Base-by-base conservation (phyloP, 176 grass and related monocot genomes). In the Pharus latifolius region DNA sequence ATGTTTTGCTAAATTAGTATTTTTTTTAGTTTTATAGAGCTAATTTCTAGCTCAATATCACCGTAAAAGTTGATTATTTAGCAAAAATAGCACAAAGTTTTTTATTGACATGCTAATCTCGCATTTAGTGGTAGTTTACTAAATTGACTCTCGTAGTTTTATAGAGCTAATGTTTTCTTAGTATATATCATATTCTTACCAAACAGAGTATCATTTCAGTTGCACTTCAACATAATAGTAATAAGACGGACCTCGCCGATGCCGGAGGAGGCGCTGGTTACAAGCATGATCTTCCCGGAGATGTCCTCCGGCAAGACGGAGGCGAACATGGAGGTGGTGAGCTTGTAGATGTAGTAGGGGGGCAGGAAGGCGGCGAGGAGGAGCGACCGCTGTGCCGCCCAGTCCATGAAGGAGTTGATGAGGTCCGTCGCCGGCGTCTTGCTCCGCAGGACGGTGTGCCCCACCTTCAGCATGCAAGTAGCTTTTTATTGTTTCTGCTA, bases 211-310 rank as follows among this genome's bases (percentile, higher is more conserved):
- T n/a, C n/a, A n/a, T n/a, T n/a, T n/a, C n/a, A n/a, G n/a, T n/a
- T n/a, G n/a, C n/a, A n/a, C n/a, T n/a, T n/a, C 47, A 33, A 63
- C 66, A 26, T 79, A 70, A 49, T 80, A 59, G 51, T 56, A 80
- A 3, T 9, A 13, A 7, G 63, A 2, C 6, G 14, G 2, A 84
- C 86, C 86, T 96, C 83, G 83, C 80, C 87, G 66, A 96, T 96
- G 73, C 91, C 91, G 28, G 91, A 96, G 66, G 91, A 83, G 56
- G 91, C 87, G 44, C 78, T 87, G 52, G 87, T 84, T 53, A 96
- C 77, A 77, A 91, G 77, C 8, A 88, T 74, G n/a, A 88, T 87
- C 72, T 96, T 88, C 80, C 83, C 56, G 52, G 84, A 32, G 73
- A 85, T 53, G 69, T 80, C 30, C 67, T 87, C 84, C 25, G 81